A percentile compares a stretch with the other conserved stretches of the same genome.
These are phyloP conservation scores for Trifolium dubium DNA, from an alignment of 306 rosid genomes.

Conservation along the genomic window DNA sequence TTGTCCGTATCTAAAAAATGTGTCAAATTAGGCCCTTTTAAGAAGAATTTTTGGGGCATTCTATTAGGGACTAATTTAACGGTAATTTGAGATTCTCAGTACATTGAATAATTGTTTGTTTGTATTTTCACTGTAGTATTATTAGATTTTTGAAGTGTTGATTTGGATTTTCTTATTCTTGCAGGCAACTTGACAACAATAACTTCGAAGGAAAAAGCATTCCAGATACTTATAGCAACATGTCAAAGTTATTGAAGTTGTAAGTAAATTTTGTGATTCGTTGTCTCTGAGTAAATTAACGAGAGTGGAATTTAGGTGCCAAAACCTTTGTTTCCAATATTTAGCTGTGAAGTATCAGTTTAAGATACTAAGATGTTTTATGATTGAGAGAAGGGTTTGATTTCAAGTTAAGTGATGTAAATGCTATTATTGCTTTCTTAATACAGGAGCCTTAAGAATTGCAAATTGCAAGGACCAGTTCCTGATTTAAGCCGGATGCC, in stretches of 20 bases:
- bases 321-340: constrained; percentile 23
- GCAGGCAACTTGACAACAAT: constrained; percentile 96
- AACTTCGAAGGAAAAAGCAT: constrained; percentile 67
- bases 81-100: background rate
- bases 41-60: background rate
- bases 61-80: background rate
- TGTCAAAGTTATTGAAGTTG: constrained; percentile 70
- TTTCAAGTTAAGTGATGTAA: constrained; percentile 6
- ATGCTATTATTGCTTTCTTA: constrained; percentile 38
- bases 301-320: constrained; percentile 2
- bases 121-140: background rate
- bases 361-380: constrained; percentile 5
- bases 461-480: constrained; percentile 78
- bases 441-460: constrained; percentile 88
- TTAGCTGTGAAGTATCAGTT: constrained; percentile 12
- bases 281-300: constrained; percentile 38
- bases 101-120: constrained; percentile 1
- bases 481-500: constrained; percentile 79
- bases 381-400: background rate
- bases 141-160: constrained; percentile 25
- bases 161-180: constrained; percentile 43
- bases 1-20: background rate
- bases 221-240: constrained; percentile 65
- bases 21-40: background rate
- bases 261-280: constrained; percentile 54